These are phyloP conservation scores for Hypsizygus marmoreus DNA, from an alignment of 768 basidiomycete species.

Conservation along the genomic window DNA sequence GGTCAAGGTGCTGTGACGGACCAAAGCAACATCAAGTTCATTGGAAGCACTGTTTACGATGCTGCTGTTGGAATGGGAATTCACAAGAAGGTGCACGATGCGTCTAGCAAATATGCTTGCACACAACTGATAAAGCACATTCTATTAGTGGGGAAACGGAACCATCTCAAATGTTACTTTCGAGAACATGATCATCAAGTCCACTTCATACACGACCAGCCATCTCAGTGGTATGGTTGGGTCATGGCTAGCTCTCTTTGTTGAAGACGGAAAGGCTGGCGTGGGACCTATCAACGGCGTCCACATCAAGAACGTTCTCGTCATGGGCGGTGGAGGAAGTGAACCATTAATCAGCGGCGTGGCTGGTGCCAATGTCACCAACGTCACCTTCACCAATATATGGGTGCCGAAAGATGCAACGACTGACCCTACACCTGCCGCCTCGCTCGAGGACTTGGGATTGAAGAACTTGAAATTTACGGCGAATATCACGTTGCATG, in stretches of 20 bases:
- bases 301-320: conserved; percentile 15
- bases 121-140: background rate
- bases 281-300: conserved; percentile 17
- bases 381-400: conserved; percentile 14
- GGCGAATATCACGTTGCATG: conserved; percentile 13
- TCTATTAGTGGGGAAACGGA: conserved; percentile 14
- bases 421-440: conserved; percentile 2
- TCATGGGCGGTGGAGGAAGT: conserved; percentile 10
- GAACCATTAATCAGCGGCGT: conserved; percentile 12
- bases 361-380: conserved; percentile 10
- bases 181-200: conserved; percentile 19
- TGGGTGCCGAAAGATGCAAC: conserved; percentile 8
- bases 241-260: conserved; percentile 15
- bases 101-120: background rate
- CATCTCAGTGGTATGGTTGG: conserved; percentile 16
- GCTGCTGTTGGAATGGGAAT: conserved; percentile 19
- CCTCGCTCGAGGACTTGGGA: conserved; percentile 7
- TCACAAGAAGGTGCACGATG: conserved; percentile 15
- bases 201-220: conserved; percentile 13
- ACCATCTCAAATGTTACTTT: conserved; percentile 15
- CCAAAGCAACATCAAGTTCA: conserved; percentile 17
- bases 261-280: conserved; percentile 17
- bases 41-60: conserved; percentile 16
- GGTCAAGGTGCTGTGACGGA: conserved; percentile 17
- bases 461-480: conserved; percentile 6